Conservation (phyloP, 441 rosid genomes). For the Rhodomyrtus psidioides region DNA sequence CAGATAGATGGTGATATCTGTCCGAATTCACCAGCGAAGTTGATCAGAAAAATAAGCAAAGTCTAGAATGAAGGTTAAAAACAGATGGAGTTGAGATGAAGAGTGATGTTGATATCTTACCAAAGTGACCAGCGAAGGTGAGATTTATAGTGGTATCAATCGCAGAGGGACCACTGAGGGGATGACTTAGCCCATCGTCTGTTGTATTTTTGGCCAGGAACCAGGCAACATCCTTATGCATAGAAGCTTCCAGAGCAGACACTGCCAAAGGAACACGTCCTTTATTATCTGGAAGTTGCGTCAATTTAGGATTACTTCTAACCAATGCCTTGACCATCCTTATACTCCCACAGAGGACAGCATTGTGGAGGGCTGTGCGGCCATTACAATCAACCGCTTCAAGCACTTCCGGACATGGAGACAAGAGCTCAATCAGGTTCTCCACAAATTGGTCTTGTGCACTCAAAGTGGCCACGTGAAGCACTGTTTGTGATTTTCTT, state of each 20-base stretch:
- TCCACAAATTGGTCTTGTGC: neutral
- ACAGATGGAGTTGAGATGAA: neutral
- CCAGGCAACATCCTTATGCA: neutral
- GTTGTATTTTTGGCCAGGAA: neutral
- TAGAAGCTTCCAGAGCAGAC: neutral
- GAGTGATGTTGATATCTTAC: neutral
- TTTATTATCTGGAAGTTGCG: fast-evolving
- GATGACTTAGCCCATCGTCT: neutral
- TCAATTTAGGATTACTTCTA: neutral
- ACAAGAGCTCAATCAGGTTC: neutral
- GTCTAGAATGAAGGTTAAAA: neutral
- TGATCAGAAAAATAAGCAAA: neutral
- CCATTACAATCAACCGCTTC: neutral
- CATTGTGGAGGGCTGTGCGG: neutral
- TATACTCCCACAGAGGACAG: neutral
- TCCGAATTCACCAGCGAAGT: neutral
- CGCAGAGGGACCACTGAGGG: neutral
- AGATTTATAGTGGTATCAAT: neutral
- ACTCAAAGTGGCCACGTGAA: neutral
- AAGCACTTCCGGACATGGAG: neutral
- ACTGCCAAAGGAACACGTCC: neutral
- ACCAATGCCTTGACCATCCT: neutral
- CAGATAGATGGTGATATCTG: neutral
- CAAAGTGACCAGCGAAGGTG: neutral
- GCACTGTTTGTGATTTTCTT: neutral